Conservation (phyloP, 306 rosid genomes). For the Medicago truncatula region MtrunA17r5.0-ANR NC_053047.1:13353001-13353500, state of each 20-base stretch:
- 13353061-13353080: background rate
- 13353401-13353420: constrained; percentile 42
- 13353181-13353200: background rate
- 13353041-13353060: background rate
- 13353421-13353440: constrained; percentile 45
- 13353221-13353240: constrained; percentile 7
- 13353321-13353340: constrained; percentile 47
- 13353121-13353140: background rate
- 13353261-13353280: constrained; percentile 23
- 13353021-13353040: background rate
- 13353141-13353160: constrained; percentile 11
- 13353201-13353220: constrained; percentile 28
- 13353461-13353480: constrained; percentile 47
- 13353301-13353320: constrained; percentile 16
- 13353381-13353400: constrained; percentile 33
- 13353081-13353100: background rate
- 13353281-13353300: constrained; percentile 36
- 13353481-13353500: constrained; percentile 41
- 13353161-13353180: background rate
- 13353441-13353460: constrained; percentile 37
- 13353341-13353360: constrained; percentile 39
- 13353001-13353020: background rate
- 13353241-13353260: constrained; percentile 18
- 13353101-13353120: background rate
- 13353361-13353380: constrained; percentile 44